Conservation (phyloP, 169 alveolate species). For the Plasmodium vivax region DNA sequence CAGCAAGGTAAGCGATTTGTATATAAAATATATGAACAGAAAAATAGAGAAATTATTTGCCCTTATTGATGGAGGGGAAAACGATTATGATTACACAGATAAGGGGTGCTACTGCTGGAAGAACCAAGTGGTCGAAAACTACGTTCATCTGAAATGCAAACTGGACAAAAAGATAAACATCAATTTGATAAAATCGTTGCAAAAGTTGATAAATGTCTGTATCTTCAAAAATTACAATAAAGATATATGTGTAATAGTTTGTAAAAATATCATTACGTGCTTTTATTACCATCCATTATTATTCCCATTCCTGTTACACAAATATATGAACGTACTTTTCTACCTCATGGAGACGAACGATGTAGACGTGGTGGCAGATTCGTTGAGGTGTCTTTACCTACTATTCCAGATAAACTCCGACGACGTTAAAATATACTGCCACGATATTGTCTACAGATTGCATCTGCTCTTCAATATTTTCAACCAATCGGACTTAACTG, state of each 20-base stretch:
- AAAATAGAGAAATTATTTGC: slow-evolving; percentile 27
- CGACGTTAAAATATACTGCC: slow-evolving; percentile 21
- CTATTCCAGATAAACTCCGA: slow-evolving; percentile 35
- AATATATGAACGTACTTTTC: slow-evolving; percentile 28
- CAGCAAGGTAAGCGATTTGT: not conserved
- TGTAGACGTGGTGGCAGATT: slow-evolving; percentile 25
- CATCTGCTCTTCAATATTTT: slow-evolving; percentile 48
- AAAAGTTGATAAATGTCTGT: slow-evolving; percentile 15
- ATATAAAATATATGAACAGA: slow-evolving; percentile 17
- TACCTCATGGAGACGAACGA: slow-evolving; percentile 36
- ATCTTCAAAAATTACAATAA: slow-evolving; percentile 24
- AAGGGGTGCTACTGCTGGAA: not conserved
- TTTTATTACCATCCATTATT: slow-evolving; percentile 46
- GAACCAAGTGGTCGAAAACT: slow-evolving; percentile 1
- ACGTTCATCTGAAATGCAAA: slow-evolving; percentile 43
- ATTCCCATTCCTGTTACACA: slow-evolving; percentile 33
- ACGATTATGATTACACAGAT: slow-evolving; percentile 11
- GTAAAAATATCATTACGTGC: slow-evolving; percentile 23
- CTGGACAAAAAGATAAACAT: slow-evolving; percentile 22
- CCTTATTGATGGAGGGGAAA: slow-evolving; percentile 18
- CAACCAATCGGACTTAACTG: not conserved
- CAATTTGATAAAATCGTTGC: slow-evolving; percentile 22
- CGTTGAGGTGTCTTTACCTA: slow-evolving; percentile 36
- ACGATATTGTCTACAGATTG: slow-evolving; percentile 59
- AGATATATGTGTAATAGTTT: slow-evolving; percentile 24